These are phyloP conservation scores for Symbiodinium natans DNA, from an alignment of 73 alveolate species.

Conservation along the genomic window DNA sequence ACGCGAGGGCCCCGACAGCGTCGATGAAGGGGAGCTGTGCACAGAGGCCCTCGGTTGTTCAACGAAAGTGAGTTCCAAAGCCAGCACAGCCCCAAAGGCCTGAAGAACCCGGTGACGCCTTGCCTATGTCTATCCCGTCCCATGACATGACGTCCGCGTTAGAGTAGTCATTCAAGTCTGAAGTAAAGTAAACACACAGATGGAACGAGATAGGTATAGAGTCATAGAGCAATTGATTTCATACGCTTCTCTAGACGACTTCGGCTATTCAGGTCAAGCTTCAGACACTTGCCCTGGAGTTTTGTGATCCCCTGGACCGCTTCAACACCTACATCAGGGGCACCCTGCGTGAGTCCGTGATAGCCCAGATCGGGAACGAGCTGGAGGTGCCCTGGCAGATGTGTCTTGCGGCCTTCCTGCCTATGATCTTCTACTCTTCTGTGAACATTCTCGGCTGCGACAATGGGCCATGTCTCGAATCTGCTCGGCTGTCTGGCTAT, in stretches of 20 bases:
- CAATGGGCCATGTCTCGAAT: neutral
- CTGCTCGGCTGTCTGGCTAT: neutral
- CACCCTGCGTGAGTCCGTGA: neutral
- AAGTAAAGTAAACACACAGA: neutral
- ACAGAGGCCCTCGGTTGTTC: neutral
- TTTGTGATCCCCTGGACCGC: neutral
- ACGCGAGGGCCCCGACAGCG: neutral
- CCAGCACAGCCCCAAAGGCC: no score
- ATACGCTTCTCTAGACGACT: no score
- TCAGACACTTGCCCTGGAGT: neutral
- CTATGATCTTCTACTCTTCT: neutral
- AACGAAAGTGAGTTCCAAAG: no score
- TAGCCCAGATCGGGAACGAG: neutral
- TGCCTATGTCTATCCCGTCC: no score
- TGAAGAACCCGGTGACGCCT: no score
- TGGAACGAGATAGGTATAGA: no score
- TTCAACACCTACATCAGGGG: neutral
- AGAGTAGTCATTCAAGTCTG: no score
- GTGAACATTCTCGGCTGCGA: neutral
- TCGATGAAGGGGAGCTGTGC: constrained; percentile 15
- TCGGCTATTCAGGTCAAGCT: neutral
- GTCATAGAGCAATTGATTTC: no score
- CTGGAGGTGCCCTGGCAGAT: neutral
- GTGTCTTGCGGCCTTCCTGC: neutral
- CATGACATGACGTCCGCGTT: no score